These are phyloP conservation scores for Penicillium crystallinum DNA, from an alignment of 495 filamentous ascomycete genomes.

Conservation along the genomic window DNA sequence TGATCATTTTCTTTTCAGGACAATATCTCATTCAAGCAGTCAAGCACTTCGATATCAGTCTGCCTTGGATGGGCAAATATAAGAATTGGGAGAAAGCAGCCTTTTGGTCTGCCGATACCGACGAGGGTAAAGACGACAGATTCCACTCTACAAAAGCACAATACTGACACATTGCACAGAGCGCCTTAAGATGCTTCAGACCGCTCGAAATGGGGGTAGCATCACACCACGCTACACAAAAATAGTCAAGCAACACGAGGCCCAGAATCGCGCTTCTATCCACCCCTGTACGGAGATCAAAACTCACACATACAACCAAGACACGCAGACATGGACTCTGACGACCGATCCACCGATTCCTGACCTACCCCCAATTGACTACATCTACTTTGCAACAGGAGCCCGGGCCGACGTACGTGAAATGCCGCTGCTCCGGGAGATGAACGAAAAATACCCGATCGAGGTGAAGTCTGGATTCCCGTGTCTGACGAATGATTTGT, in stretches of 20 bases:
- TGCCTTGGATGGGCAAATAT: conserved; percentile 63
- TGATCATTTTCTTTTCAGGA: background rate
- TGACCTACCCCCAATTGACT: conserved; percentile 51
- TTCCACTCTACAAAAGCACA: background rate
- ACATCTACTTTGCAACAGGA: conserved; percentile 62
- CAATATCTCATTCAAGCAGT: conserved; percentile 23
- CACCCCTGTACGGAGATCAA: conserved; percentile 46
- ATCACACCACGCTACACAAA: conserved; percentile 55
- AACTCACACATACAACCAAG: conserved; percentile 27
- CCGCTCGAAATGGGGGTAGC: conserved; percentile 57
- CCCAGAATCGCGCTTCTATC: conserved; percentile 40
- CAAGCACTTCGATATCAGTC: conserved; percentile 59
- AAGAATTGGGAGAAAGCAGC: conserved; percentile 57
- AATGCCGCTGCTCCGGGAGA: conserved; percentile 45
- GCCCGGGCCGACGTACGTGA: conserved; percentile 44
- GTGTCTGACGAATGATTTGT: conserved; percentile 57
- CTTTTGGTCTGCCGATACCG: conserved; percentile 57
- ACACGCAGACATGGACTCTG: conserved; percentile 45
- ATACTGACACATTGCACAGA: conserved; percentile 26
- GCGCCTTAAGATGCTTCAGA: conserved; percentile 50
- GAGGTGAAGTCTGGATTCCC: conserved; percentile 50
- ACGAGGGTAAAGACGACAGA: conserved; percentile 33
- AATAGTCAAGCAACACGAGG: conserved; percentile 46
- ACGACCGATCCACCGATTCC: conserved; percentile 44
- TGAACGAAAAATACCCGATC: conserved; percentile 50